Percentiles rank a stretch among this genome's conserved stretches.
phyloP scores from a whole-genome alignment of 257 asterid species.

The Buddleja alternifolia region DNA sequence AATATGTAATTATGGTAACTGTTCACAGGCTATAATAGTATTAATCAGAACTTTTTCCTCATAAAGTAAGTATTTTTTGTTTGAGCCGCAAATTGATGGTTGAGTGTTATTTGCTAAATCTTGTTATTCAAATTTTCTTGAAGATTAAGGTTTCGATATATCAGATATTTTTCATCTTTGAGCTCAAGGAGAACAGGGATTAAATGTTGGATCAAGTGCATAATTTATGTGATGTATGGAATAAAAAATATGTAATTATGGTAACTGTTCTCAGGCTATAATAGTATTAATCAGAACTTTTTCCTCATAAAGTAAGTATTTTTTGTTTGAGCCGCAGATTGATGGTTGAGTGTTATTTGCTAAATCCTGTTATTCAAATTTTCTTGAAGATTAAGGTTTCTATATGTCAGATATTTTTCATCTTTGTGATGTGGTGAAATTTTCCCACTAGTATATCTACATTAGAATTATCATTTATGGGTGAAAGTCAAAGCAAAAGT shows the following conservation, averaged over 20 bases:
- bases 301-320: constrained; percentile 5
- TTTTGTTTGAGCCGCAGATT: not conserved
- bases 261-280: not conserved
- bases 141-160: constrained; percentile 26
- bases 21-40: not conserved
- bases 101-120: constrained; percentile 5
- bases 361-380: not conserved
- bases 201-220: constrained; percentile 15
- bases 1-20: not conserved
- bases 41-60: no score
- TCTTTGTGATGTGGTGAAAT: constrained; percentile 1
- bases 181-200: constrained; percentile 1
- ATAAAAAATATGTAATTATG: not conserved
- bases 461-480: constrained; percentile 1
- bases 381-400: constrained; percentile 26
- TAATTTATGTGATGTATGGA: constrained; percentile 43
- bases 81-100: constrained; percentile 11
- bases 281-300: no score
- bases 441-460: not conserved
- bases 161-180: constrained; percentile 16
- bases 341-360: constrained; percentile 13
- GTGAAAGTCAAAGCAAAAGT: constrained; percentile 5
- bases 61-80: no score
- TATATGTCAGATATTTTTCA: constrained; percentile 17
- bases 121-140: constrained; percentile 4